Conservation (phyloP, 495 filamentous ascomycete species). For the Penicillium argentinense region DNA sequence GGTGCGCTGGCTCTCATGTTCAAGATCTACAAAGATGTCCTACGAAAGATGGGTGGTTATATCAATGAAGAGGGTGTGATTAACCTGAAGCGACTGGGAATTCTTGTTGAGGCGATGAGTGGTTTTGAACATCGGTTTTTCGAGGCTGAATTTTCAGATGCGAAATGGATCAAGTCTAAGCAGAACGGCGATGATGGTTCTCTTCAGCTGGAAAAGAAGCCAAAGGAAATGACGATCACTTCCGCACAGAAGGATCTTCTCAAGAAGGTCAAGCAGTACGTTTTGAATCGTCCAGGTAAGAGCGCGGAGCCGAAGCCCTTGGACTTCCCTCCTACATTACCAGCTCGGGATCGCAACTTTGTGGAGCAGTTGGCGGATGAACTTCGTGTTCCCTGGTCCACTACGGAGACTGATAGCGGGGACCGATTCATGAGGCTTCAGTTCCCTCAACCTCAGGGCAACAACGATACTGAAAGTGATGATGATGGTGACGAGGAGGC, state of each 20-base stretch:
- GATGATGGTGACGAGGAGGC: slow-evolving; percentile 85
- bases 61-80: slow-evolving; percentile 95
- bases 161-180: slow-evolving; percentile 89
- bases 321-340: slow-evolving; percentile 71
- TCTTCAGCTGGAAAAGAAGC: slow-evolving; percentile 61
- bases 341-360: slow-evolving; percentile 87
- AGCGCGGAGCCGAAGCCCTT: slow-evolving; percentile 49
- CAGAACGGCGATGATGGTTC: slow-evolving; percentile 36
- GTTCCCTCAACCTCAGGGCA: slow-evolving; percentile 52
- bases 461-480: slow-evolving; percentile 52
- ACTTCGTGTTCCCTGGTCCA: slow-evolving; percentile 79
- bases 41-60: slow-evolving; percentile 88
- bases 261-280: slow-evolving; percentile 77
- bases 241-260: slow-evolving; percentile 77
- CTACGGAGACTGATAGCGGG: slow-evolving; percentile 73
- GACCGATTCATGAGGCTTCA: slow-evolving; percentile 76
- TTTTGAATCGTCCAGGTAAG: slow-evolving; percentile 58
- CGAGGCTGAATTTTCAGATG: slow-evolving; percentile 83
- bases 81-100: slow-evolving; percentile 73
- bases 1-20: slow-evolving; percentile 96
- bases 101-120: slow-evolving; percentile 79
- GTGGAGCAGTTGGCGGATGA: slow-evolving; percentile 83
- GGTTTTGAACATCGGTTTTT: slow-evolving; percentile 89
- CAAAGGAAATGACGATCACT: slow-evolving; percentile 67
- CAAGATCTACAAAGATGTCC: slow-evolving; percentile 86